Evolutionary conservation across 768 basidiomycete species (phyloP).

Genomic region (Leccinum longicurvipes): DNA sequence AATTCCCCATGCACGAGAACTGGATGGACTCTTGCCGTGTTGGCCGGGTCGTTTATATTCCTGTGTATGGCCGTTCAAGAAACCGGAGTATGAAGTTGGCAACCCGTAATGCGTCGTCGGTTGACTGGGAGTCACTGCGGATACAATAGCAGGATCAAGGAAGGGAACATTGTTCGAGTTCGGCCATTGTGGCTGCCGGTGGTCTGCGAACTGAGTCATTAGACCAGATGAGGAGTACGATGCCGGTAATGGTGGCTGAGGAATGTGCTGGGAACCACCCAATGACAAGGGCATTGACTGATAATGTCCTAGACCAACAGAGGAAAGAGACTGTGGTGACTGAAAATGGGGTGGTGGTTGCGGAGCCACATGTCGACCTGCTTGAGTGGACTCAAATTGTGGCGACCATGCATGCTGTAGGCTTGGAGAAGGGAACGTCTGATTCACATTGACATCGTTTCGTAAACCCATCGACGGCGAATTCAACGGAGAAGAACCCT

Average conservation of each 20-base stretch:
- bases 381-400: conserved; percentile 24
- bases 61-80: conserved; percentile 10
- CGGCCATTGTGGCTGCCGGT: conserved; percentile 14
- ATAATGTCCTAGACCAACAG: conserved; percentile 12
- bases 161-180: conserved; percentile 7
- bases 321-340: conserved; percentile 8
- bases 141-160: conserved; percentile 25
- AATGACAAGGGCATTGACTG: conserved; percentile 15
- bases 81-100: conserved; percentile 12
- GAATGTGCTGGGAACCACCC: conserved; percentile 13
- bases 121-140: conserved; percentile 5
- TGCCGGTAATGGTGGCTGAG: conserved; percentile 11
- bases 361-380: conserved; percentile 3
- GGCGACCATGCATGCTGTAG: conserved; percentile 21
- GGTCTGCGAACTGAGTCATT: conserved; percentile 8
- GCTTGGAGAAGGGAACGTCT: conserved; percentile 12
- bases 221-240: conserved; percentile 10
- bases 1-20: conserved; percentile 24
- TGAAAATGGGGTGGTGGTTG: conserved; percentile 14
- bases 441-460: conserved; percentile 11
- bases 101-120: conserved; percentile 3
- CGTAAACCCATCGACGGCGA: conserved; percentile 11
- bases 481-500: conserved; percentile 27
- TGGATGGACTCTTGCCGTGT: conserved; percentile 18
- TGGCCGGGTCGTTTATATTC: conserved; percentile 19